Evolutionary conservation across 2,329 filamentous ascomycete genomes (phyloP), one percentile per base, ranked within the genome.

Genomic region (Zelopaecilomyces penicillatus): DNA sequence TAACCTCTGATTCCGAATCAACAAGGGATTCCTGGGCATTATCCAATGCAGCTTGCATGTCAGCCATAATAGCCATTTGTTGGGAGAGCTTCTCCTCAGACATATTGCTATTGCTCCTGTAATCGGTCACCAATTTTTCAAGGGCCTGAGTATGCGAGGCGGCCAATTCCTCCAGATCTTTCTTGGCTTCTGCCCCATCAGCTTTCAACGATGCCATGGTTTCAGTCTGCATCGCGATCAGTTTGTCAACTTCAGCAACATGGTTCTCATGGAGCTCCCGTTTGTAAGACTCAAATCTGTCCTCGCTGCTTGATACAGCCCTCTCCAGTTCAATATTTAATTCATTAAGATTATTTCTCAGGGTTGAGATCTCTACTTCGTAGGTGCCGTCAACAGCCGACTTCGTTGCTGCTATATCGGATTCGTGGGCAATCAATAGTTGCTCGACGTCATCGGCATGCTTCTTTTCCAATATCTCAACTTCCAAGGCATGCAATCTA

Each of bases 1-100:
- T 67, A 30, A 68, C 58, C 52, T 80, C 76, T 29, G 65, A 61
- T 50, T 75, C 64, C 3, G 67, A 58, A 55, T 72, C 70, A 42
- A 58, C 61, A 11, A 76, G 61, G 19, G 68, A 63, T 32, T 66
- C 64, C 51, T 71, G 67, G 28, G 70, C 59, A 30, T 57, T 51
- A 50, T 59, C 52, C 34, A 74, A 54, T 19, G 65, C 57, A 9
- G 59, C 47, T 43, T 70, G 52, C 12, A 67, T 56, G 12, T 65
- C 60, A 1, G 55, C 50, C 42, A 67, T 64, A 46, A 64, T 60
- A 30, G 61, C 59, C 30, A 59, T 53, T 33, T 68, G 64, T 40
- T 63, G 43, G 7, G 60, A 52, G 29, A 70, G 53, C 53, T 62
- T 61, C 38, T 66, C 65, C 43, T 67, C 56, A 45, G 64, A 40